Evolutionary conservation across 2,329 filamentous ascomycete species (phyloP), one percentile per base, ranked within the genome.

Genomic region (Fusarium acutatum): DNA sequence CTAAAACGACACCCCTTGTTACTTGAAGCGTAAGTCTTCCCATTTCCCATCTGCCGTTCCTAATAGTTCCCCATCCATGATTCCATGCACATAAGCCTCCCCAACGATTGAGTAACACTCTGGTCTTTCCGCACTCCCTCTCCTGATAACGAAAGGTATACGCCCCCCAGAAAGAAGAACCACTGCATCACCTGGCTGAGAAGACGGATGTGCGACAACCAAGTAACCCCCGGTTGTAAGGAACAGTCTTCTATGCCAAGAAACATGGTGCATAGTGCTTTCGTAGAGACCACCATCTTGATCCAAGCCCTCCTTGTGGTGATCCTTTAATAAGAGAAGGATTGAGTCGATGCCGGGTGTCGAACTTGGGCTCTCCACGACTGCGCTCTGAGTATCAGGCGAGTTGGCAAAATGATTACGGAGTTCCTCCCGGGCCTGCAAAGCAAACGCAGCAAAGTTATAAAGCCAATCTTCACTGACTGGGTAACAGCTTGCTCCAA

Each of bases 101-200:
- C 50, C 50, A 1, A 53, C 2, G 2, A 53, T 7, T 0, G 2
- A 6, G 7, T 37, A 37, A n/a, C 14, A 24, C 3, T 8, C 10
- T 26, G 0, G 5, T 2, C 7, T 4, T 0, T 22, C 3, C 9
- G 0, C 3, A 9, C 5, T 9, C 1, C 0, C 1, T 22, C 4
- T 26, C 10, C 11, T 2, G 0, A 38, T 20, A 3, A 38, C 32
- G 0, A 53, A 53, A 3, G 34, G 50, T 28, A 38, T 24, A 2
- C 34, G 50, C 1, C 50, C 34, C 0, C 50, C 34, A 18, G 50
- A 53, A 6, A 53, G 7, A 38, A 53, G 50, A 1, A 28, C 2
- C 1, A 53, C 14, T 7, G 38, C 11, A 2, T 53, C 24, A 0
- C 34, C 34, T n/a, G 24, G 10, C 12, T 38, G 18, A 0, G 7